phyloP scores from a whole-genome alignment of 306 rosid species.

The Adenanthera pavonina region DNA sequence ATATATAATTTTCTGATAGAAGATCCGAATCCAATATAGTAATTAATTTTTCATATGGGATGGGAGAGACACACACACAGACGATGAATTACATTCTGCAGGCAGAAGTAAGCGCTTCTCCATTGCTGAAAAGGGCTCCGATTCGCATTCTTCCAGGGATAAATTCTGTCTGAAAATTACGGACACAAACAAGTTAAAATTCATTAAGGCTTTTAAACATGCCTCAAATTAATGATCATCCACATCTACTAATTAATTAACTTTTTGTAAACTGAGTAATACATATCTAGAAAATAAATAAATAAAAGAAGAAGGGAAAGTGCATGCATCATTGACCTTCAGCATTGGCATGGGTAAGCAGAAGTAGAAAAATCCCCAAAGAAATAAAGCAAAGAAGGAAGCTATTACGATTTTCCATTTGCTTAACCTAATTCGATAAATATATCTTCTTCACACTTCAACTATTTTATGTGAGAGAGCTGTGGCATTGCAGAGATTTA shows the following conservation, averaged over 20 bases:
- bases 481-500: slow-evolving; percentile 23
- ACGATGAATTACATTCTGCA: neutral
- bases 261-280: no score
- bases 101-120: slow-evolving; percentile 12
- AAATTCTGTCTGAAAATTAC: neutral
- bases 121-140: neutral
- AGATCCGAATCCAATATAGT: no score
- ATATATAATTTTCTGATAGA: no score
- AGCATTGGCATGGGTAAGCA: slow-evolving; percentile 47
- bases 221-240: slow-evolving; percentile 10
- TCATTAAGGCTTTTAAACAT: neutral
- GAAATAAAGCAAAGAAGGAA: slow-evolving; percentile 42
- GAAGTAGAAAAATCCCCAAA: slow-evolving; percentile 51
- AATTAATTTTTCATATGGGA: no score
- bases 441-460: neutral
- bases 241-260: neutral
- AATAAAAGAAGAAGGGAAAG: neutral
- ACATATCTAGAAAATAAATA: no score
- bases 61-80: no score
- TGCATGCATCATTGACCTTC: slow-evolving; percentile 39
- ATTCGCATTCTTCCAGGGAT: neutral
- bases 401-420: slow-evolving; percentile 33
- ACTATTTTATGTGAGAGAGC: slow-evolving; percentile 1
- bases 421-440: slow-evolving; percentile 13
- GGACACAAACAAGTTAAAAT: neutral